Conservation (phyloP, 352 stramenopile species). For the Globisporangium mamillatum region DNA sequence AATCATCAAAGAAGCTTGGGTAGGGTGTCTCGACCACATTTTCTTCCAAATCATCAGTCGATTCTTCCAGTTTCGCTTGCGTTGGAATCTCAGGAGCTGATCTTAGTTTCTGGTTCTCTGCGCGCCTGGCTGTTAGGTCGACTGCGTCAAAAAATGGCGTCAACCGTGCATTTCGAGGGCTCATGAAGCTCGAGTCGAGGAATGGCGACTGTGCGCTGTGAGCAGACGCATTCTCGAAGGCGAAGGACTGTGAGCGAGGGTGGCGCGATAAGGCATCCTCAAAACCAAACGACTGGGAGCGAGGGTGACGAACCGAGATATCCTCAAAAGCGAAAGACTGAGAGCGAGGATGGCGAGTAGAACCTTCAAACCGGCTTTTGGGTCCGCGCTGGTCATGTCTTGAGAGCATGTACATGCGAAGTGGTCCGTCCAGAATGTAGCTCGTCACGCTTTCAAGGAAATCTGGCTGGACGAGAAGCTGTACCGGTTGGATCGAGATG, state of each 20-base stretch:
- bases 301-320: background rate
- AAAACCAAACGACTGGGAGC: constrained; percentile 14
- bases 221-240: constrained; percentile 13
- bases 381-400: constrained; percentile 9
- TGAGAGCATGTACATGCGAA: constrained; percentile 36
- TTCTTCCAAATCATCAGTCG: background rate
- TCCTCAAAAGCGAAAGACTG: constrained; percentile 15
- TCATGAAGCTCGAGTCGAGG: constrained; percentile 17
- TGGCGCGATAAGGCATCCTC: constrained; percentile 12
- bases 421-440: constrained; percentile 54
- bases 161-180: constrained; percentile 20
- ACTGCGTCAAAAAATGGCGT: constrained; percentile 74
- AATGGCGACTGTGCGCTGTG: constrained; percentile 16
- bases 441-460: constrained; percentile 61
- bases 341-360: constrained; percentile 1
- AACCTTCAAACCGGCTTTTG: background rate
- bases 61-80: background rate
- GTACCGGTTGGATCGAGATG: constrained; percentile 49
- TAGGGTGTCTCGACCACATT: background rate
- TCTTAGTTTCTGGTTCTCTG: constrained; percentile 3
- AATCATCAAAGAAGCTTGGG: constrained; percentile 13
- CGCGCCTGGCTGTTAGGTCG: constrained; percentile 28
- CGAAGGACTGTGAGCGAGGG: constrained; percentile 19
- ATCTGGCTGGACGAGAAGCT: constrained; percentile 48
- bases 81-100: background rate